Conservation (phyloP, 805 yeast species). For the Saccharomycopsis sp. region DNA sequence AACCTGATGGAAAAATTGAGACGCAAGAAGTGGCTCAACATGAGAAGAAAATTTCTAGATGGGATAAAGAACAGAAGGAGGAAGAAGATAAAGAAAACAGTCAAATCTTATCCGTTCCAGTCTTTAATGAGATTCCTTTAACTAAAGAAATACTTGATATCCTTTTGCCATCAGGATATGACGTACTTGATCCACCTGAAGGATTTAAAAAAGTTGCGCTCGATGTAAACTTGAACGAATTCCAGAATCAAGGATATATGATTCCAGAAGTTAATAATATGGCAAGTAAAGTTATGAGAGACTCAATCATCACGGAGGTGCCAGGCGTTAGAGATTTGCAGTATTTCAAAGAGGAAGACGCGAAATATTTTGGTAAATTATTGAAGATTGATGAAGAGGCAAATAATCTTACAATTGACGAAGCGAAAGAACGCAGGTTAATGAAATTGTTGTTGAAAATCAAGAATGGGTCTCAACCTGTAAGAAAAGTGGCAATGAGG, state of each 20-base stretch:
- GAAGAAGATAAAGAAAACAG: background rate
- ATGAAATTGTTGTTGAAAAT: constrained; percentile 59
- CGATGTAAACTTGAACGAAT: background rate
- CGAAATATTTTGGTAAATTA: constrained; percentile 61
- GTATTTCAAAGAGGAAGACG: constrained; percentile 65
- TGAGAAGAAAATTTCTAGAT: constrained; percentile 1
- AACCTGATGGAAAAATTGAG: background rate
- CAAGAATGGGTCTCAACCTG: constrained; percentile 69
- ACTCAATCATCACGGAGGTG: constrained; percentile 43
- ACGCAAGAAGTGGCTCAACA: background rate
- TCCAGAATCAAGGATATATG: constrained; percentile 31
- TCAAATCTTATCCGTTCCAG: constrained; percentile 5
- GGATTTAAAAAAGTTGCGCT: constrained; percentile 2
- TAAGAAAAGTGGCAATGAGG: constrained; percentile 64
- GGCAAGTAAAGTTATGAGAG: constrained; percentile 27
- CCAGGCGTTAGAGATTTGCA: constrained; percentile 63
- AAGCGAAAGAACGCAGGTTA: constrained; percentile 51
- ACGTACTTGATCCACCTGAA: constrained; percentile 17
- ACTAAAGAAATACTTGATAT: constrained; percentile 12
- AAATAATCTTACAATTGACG: constrained; percentile 39
- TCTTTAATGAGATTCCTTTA: constrained; percentile 15
- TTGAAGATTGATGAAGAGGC: constrained; percentile 27
- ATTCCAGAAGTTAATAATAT: constrained; percentile 44
- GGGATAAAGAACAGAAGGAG: constrained; percentile 9
- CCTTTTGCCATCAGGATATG: constrained; percentile 17